These are phyloP conservation scores for Cyclospora cayetanensis DNA, from an alignment of 169 alveolate species.

Conservation along the genomic window DNA sequence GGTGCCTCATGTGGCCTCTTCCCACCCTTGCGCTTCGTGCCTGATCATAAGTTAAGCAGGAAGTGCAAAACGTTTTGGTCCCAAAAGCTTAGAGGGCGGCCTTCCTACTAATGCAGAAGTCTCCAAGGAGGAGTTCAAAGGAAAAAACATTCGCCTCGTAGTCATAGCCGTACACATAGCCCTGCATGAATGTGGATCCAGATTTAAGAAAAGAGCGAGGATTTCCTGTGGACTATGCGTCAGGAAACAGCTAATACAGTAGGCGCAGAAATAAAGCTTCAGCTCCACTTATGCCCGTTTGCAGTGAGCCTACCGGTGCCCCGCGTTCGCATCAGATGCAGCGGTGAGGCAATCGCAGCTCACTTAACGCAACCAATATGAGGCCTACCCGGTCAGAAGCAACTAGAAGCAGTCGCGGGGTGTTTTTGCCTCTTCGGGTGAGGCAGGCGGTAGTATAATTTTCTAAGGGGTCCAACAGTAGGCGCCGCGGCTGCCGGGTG, in stretches of 20 bases:
- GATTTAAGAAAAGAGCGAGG: background rate
- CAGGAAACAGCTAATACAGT: background rate
- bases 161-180: conserved; percentile 62
- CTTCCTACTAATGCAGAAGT: conserved; percentile 2
- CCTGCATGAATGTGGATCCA: conserved; percentile 43
- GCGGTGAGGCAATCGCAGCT: too few relatives aligned
- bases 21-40: too few relatives aligned
- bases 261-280: background rate
- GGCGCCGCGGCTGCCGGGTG: conserved; percentile 50
- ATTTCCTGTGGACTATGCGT: background rate
- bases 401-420: conserved; percentile 53
- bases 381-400: conserved; percentile 51
- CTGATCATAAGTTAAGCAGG: too few relatives aligned
- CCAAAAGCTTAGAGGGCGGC: too few relatives aligned
- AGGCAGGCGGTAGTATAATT: conserved; percentile 70
- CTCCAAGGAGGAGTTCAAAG: conserved; percentile 60
- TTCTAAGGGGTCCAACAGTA: conserved; percentile 25
- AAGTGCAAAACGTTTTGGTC: too few relatives aligned
- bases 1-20: too few relatives aligned
- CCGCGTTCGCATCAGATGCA: too few relatives aligned
- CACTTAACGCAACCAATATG: too few relatives aligned
- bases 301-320: too few relatives aligned
- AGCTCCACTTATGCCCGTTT: too few relatives aligned
- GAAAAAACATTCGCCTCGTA: conserved; percentile 61
- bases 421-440: conserved; percentile 32